Percentiles rank a stretch among this genome's conserved stretches.
phyloP scores from a whole-genome alignment of 768 basidiomycete species.

The Sporobolomyces pararoseus region DNA sequence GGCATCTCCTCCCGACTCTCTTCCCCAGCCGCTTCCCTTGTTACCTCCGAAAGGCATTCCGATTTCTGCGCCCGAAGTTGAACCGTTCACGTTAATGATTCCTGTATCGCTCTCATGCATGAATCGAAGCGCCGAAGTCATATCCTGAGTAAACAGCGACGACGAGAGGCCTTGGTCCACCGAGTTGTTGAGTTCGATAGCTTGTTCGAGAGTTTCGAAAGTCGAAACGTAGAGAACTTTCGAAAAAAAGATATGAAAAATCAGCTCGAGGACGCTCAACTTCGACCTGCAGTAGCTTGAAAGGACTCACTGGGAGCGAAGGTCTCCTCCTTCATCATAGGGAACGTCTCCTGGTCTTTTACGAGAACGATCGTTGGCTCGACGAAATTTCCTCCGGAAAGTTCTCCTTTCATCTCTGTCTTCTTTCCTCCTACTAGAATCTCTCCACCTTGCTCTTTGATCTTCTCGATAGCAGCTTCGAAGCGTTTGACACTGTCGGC shows the following conservation, averaged over 20 bases:
- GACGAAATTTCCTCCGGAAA: constrained; percentile 77
- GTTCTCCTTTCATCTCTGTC: constrained; percentile 51
- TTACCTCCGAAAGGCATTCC: constrained; percentile 80
- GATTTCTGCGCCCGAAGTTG: constrained; percentile 68
- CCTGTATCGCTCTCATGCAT: constrained; percentile 86
- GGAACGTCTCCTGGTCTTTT: constrained; percentile 24
- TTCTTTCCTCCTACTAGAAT: constrained; percentile 67
- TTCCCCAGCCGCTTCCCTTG: constrained; percentile 65
- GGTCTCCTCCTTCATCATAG: constrained; percentile 44
- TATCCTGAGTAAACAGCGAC: constrained; percentile 79
- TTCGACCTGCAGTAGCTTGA: constrained; percentile 54
- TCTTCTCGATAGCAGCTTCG: constrained; percentile 33
- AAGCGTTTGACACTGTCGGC: constrained; percentile 49
- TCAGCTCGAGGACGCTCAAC: constrained; percentile 59
- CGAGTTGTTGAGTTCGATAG: constrained; percentile 76
- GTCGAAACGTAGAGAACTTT: constrained; percentile 81
- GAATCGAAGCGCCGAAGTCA: constrained; percentile 83
- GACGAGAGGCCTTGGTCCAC: constrained; percentile 89
- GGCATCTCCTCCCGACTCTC: constrained; percentile 96
- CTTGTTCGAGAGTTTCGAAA: constrained; percentile 53
- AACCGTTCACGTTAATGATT: constrained; percentile 63
- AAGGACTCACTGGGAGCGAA: constrained; percentile 46
- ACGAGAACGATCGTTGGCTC: constrained; percentile 72
- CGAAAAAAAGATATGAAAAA: constrained; percentile 62
- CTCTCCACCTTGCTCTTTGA: constrained; percentile 66